Conservation (phyloP, 2,329 filamentous ascomycete genomes). For the Aspergillus sp. region DNA sequence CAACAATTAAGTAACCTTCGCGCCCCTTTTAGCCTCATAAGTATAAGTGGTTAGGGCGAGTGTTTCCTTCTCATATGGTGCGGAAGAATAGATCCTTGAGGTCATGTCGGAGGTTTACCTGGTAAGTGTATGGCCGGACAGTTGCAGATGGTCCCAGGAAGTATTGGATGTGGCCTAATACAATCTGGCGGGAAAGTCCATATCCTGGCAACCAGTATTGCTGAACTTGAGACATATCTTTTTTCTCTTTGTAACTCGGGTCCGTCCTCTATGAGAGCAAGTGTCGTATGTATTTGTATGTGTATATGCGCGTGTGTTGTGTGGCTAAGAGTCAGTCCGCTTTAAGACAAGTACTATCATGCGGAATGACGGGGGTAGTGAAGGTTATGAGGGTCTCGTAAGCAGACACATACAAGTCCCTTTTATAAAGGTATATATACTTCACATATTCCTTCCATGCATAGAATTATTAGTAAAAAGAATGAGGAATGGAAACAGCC, state of each 20-base stretch:
- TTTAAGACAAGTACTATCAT: neutral
- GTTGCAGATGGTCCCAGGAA: conserved; percentile 49
- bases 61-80: conserved; percentile 6
- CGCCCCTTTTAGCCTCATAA: conserved; percentile 38
- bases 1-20: conserved; percentile 50
- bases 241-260: neutral
- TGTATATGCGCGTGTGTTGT: neutral
- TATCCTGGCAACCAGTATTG: conserved; percentile 52
- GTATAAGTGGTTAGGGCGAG: conserved; percentile 25
- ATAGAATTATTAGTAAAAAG: conserved; percentile 14
- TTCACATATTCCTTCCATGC: conserved; percentile 10
- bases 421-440: conserved; percentile 17
- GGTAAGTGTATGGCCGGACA: conserved; percentile 49
- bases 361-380: neutral
- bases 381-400: conserved; percentile 6
- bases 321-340: conserved; percentile 3
- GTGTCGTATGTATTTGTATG: neutral
- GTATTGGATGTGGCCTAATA: conserved; percentile 50
- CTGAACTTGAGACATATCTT: conserved; percentile 37
- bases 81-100: conserved; percentile 2
- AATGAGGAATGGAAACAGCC: conserved; percentile 10
- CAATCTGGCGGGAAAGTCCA: conserved; percentile 50
- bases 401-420: conserved; percentile 8
- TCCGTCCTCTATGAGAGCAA: neutral
- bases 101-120: conserved; percentile 33